Conservation (phyloP, 2,329 filamentous ascomycete genomes). For the Botrytis aclada region DNA sequence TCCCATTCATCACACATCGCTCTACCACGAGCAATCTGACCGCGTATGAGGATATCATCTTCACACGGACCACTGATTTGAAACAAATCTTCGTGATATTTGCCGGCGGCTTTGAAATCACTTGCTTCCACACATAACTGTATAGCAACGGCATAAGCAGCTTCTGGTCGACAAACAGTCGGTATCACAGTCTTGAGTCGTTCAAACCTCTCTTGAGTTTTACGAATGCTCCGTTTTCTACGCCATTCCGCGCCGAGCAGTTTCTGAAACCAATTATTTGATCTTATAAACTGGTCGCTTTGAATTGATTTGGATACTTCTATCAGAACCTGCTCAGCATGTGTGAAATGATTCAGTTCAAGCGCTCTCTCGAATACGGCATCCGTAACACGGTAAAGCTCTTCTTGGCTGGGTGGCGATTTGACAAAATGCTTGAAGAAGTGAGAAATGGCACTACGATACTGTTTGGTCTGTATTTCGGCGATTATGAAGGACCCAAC, state of each 20-base stretch:
- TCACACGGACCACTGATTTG: slow-evolving; percentile 12
- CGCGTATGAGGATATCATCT: slow-evolving; percentile 30
- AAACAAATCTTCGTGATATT: slow-evolving; percentile 28
- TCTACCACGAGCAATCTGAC: slow-evolving; percentile 36
- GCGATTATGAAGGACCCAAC: slow-evolving; percentile 26
- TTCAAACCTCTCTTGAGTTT: slow-evolving; percentile 30
- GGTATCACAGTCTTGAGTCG: slow-evolving; percentile 25
- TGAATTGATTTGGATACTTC: slow-evolving; percentile 27
- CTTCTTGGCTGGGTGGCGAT: slow-evolving; percentile 20
- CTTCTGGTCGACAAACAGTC: slow-evolving; percentile 26
- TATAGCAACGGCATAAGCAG: slow-evolving; percentile 34
- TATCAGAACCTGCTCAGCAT: slow-evolving; percentile 30
- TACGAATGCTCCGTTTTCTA: slow-evolving; percentile 28
- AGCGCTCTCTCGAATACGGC: slow-evolving; percentile 30
- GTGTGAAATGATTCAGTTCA: slow-evolving; percentile 20
- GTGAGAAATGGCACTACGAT: slow-evolving; percentile 17
- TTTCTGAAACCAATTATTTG: slow-evolving; percentile 31
- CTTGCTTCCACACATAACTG: slow-evolving; percentile 36
- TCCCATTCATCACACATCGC: slow-evolving; percentile 35
- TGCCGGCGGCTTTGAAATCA: slow-evolving; percentile 27
- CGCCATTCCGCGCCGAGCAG: slow-evolving; percentile 35
- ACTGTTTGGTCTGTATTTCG: slow-evolving; percentile 24
- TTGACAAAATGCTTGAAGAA: slow-evolving; percentile 16
- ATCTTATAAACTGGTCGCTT: slow-evolving; percentile 20
- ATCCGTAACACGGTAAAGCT: slow-evolving; percentile 25